Base-by-base conservation (phyloP, 2,329 filamentous ascomycete species). In the Diaporthe helianthi region DNA sequence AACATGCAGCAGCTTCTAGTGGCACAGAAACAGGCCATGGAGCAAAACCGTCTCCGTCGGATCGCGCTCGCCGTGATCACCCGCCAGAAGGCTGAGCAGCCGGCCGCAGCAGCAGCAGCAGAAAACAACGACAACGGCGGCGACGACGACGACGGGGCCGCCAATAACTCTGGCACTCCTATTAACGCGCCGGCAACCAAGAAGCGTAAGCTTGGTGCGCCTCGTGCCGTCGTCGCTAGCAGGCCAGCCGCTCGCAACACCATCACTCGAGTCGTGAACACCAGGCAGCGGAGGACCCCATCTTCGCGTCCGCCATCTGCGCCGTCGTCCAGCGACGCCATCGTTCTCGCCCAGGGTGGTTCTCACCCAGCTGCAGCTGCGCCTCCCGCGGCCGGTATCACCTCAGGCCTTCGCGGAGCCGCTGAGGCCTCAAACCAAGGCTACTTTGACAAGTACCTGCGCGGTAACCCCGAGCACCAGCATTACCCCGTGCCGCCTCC, bases 401-500 rank as follows among this genome's bases (percentile, higher is more conserved):
- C 36, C 6, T 38, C 36, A 13, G 36, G 4, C 13, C 13, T 4
- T 38, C 36, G 36, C 33, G 5, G 13, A 22, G 3, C 7, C 2
- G 13, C 8, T 2, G n/a, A n/a, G 10, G 1, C 13, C n/a, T 15
- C n/a, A 10, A 13, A 5, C n/a, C 7, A 17, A 15, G 12, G n/a
- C 1, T 15, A 9, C 10, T 3, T 4, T 26, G n/a, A 36, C n/a
- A 17, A 15, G 0, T 38, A 7, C 22, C 1, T 8, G 6, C 26
- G 26, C 24, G 7, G 19, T n/a, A 24, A 31, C 2, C 1, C 2
- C 5, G 3, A 15, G 1, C 22, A 2, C 1, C 26, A 17, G 24
- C 26, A 8, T 12, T 4, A n/a, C n/a, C n/a, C n/a, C n/a, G n/a
- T n/a, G n/a, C n/a, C n/a, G 22, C 24, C 24, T 17, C 38, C 36